Conservation (phyloP, 176 grass and related monocot species). For the Aegilops longissima region DNA sequence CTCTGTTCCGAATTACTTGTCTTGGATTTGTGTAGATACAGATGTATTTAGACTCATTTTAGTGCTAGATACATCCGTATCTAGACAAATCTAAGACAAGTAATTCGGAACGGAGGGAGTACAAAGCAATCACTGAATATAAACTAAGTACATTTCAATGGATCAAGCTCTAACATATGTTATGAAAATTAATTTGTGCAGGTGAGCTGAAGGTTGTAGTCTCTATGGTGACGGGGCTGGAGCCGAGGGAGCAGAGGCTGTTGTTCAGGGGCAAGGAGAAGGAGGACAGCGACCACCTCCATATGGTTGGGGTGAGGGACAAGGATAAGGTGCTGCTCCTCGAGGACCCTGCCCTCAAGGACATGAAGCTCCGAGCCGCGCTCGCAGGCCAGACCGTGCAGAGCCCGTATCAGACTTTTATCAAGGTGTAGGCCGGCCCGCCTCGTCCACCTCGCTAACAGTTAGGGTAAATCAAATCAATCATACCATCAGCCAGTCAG, state of each 20-base stretch:
- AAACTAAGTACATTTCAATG: not conserved
- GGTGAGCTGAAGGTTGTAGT: slow-evolving; percentile 70
- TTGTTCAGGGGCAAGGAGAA: slow-evolving; percentile 94
- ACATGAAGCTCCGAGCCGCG: slow-evolving; percentile 52
- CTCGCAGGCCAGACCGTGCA: not conserved
- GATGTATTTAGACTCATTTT: no score
- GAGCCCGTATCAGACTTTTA: slow-evolving; percentile 10
- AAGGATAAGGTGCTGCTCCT: slow-evolving; percentile 84
- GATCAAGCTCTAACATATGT: slow-evolving; percentile 3
- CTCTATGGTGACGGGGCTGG: slow-evolving; percentile 67
- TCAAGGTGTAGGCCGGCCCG: slow-evolving; percentile 7
- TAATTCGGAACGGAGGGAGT: no score
- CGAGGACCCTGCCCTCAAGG: slow-evolving; percentile 81
- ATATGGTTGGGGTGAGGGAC: slow-evolving; percentile 90
- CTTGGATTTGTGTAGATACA: no score
- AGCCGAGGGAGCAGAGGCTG: slow-evolving; percentile 82
- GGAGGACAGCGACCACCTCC: slow-evolving; percentile 78
- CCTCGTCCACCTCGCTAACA: not conserved
- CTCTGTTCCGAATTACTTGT: no score
- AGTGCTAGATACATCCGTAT: no score
- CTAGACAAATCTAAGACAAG: no score
- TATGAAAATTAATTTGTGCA: slow-evolving; percentile 14
- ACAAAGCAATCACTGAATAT: not conserved
- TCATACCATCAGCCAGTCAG: not conserved
- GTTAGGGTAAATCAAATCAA: not conserved